Base-by-base conservation (phyloP, 129 eudicot genomes). In the Centrapalus pauciflorus region DNA sequence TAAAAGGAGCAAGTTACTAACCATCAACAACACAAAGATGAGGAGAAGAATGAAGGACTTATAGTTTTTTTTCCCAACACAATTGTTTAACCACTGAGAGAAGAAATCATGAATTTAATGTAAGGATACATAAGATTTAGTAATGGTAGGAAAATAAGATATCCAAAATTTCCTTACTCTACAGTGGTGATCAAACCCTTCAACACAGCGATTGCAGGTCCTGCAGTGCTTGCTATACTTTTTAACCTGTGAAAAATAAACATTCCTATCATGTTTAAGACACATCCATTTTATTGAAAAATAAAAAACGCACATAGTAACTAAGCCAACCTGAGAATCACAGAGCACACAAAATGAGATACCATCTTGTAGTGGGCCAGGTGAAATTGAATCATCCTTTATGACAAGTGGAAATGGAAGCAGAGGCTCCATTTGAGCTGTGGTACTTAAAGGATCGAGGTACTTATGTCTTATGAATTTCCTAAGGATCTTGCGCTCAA, bases 111-210 rank as follows among this genome's bases (percentile, higher is more conserved):
- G 24, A 3, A n/a, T n/a, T 46, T 37, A 50, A 9, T 66, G 60
- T 75, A 12, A 58, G 68, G 33, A n/a, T 43, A 46, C 60, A 33
- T 10, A 37, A 16, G 33, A 75, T 46, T 24, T 48, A 26, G 30
- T 25, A 46, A 66, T 13, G 1, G 14, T n/a, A 55, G 35, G 23
- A 45, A 23, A 54, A 5, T 24, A 11, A 21, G 0, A 54, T 40
- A 34, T 34, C 3, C 4, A 3, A 48, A 72, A 3, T 40, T 8
- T 55, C 60, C 51, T 77, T 85, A 81, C 98, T 84, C 95, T 80
- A 85, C 98, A 92, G 78, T 92, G 98, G 77, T 92, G 98, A 82
- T 92, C 98, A 74, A 92, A 92, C 45, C 96, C 98, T 71, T 92
- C 96, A 55, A 92, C 96, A 55, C 98, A 92, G 16, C 96, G 86